These are phyloP conservation scores for Neofusicoccum sp. DNA, from an alignment of 2,329 filamentous ascomycete species.

Conservation along the genomic window DNA sequence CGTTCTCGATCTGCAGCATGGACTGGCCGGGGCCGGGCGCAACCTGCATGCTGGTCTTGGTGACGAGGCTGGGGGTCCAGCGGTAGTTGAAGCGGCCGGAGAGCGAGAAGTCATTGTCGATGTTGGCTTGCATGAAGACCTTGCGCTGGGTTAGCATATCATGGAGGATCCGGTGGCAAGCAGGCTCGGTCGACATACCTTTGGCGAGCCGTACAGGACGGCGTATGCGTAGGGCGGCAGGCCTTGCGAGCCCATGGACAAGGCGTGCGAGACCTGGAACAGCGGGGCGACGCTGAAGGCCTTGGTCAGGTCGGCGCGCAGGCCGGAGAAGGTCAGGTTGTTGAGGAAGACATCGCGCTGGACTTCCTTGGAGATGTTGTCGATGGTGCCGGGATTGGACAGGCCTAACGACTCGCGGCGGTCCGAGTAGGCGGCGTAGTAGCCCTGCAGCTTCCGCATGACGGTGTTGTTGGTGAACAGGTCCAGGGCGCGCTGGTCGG, in stretches of 20 bases:
- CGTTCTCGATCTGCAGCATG: slow-evolving; percentile 91
- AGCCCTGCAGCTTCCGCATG: slow-evolving; percentile 67
- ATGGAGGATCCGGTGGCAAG: neutral
- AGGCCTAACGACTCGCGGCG: slow-evolving; percentile 85
- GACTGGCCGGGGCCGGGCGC: slow-evolving; percentile 74
- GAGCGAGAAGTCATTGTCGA: slow-evolving; percentile 89
- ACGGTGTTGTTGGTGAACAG: slow-evolving; percentile 74
- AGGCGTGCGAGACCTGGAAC: slow-evolving; percentile 96
- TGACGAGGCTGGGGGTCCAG: slow-evolving; percentile 75
- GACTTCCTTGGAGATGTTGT: slow-evolving; percentile 86
- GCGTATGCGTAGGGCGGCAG: slow-evolving; percentile 94
- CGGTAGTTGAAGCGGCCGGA: slow-evolving; percentile 90
- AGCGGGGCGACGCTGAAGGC: slow-evolving; percentile 89
- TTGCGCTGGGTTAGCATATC: slow-evolving; percentile 41
- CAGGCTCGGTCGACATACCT: slow-evolving; percentile 57
- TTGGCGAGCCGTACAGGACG: slow-evolving; percentile 87
- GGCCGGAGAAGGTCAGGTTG: slow-evolving; percentile 94
- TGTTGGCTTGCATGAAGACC: slow-evolving; percentile 92
- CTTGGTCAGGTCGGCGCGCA: slow-evolving; percentile 95
- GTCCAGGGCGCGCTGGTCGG: slow-evolving; percentile 46
- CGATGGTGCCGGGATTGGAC: slow-evolving; percentile 87
- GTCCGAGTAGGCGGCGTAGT: slow-evolving; percentile 77
- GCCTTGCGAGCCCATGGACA: slow-evolving; percentile 85
- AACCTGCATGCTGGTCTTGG: slow-evolving; percentile 86
- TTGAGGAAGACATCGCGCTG: slow-evolving; percentile 94